Conservation (phyloP, 345 rosid species). For the Corchorus olitorius region DNA sequence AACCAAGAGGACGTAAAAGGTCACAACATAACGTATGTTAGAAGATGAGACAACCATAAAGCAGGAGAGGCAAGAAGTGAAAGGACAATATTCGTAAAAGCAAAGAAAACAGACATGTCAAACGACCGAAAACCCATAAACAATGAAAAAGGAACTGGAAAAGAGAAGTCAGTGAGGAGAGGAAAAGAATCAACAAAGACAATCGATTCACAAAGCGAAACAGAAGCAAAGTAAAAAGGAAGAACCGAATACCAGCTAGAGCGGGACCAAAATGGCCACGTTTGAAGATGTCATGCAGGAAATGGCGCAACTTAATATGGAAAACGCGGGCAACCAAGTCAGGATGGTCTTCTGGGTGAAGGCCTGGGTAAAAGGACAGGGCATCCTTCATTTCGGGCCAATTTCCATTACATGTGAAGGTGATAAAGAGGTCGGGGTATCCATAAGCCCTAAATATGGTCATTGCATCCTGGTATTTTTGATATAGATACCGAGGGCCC, state of each 20-base stretch:
- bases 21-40: no score
- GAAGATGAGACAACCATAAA: no score
- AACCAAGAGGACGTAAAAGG: no score
- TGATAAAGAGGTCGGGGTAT: not conserved
- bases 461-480: conserved; percentile 15
- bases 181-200: no score
- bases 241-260: not conserved
- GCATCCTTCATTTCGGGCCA: not conserved
- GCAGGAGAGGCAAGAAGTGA: no score
- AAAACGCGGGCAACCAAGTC: not conserved
- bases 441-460: not conserved
- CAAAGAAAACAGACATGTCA: no score
- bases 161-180: no score
- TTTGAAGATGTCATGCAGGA: not conserved
- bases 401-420: not conserved
- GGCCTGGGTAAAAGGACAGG: not conserved
- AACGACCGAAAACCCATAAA: no score
- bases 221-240: not conserved
- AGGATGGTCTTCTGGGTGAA: not conserved
- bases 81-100: no score
- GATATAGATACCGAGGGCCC: not conserved
- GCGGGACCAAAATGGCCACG: not conserved
- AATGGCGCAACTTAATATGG: not conserved
- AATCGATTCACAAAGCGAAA: no score
- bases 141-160: no score